Base-by-base conservation (phyloP, 2,329 filamentous ascomycete species). In the Talaromyces sp. region DNA sequence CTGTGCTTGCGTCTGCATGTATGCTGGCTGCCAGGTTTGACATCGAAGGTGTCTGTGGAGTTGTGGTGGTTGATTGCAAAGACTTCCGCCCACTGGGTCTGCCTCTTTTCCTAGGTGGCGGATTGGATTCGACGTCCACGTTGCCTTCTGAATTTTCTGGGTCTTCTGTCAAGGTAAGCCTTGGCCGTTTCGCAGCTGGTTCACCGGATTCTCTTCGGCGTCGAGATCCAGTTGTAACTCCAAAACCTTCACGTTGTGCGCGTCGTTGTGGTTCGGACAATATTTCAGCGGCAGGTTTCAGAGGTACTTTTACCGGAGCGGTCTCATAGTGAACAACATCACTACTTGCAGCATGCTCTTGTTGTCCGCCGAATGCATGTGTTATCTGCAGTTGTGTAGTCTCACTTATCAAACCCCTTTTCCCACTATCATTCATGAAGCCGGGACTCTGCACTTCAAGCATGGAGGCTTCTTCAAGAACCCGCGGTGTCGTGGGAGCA, bases 391-490 rank as follows among this genome's bases (percentile, higher is more conserved):
- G 67, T n/a, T 69, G 68, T 22, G 70, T 66, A 43, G 72, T 73
- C 3, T 72, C 69, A 57, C 76, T 72, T 8, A 73, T 70, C 69
- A 71, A 77, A 2, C 70, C 66, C 22, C 74, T 75, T 54, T 76
- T 78, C 35, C 72, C 72, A 61, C 70, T 70, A 27, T 71, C 73
- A 61, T 76, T 74, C 2, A 78, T 68, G n/a, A 77, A 67, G 9
- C 71, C 75, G 1, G 75, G 76, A 33, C 76, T 77, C 33, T 69
- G 69, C 9, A 77, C 72, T 68, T 76, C 71, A 3, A 73, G 70
- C 1, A 77, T 64, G 2, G 66, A 39, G 17, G 59, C 62, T n/a
- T 67, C 65, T 31, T 63, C 60, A 11, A 62, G 59, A 25, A 59
- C 25, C 17, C 19, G 43, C 8, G 64, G 25, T 64, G 64, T 63